Percentiles rank a stretch among this genome's conserved stretches.
Conservation (phyloP, 139 green algal species). For the Gonium pectorale region DNA sequence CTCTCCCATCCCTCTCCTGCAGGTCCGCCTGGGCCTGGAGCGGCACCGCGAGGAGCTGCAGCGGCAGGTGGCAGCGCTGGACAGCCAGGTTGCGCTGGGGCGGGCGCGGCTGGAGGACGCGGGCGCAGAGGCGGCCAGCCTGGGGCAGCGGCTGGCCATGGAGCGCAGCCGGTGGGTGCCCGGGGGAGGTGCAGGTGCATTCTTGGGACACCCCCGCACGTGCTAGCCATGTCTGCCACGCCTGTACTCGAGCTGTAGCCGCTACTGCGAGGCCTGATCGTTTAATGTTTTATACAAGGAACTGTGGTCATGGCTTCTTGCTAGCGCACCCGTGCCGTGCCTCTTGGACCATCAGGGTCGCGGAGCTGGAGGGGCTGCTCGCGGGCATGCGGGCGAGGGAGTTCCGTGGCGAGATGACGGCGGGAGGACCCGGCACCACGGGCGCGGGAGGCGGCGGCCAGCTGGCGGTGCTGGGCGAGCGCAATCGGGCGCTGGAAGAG, state of each 20-base stretch:
- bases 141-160: conserved; percentile 59
- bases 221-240: too few species aligned
- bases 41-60: conserved; percentile 77
- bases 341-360: too few species aligned
- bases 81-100: conserved; percentile 56
- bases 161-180: conserved; percentile 58
- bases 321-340: too few species aligned
- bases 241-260: too few species aligned
- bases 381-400: conserved; percentile 69
- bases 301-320: too few species aligned
- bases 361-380: conserved; percentile 80
- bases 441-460: conserved; percentile 50
- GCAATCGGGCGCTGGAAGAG: conserved; percentile 64
- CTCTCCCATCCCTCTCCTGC: neutral
- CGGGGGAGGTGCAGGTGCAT: neutral
- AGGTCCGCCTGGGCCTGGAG: conserved; percentile 77
- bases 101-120: conserved; percentile 56
- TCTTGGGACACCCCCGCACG: too few species aligned
- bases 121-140: conserved; percentile 42
- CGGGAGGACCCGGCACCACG: too few species aligned
- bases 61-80: conserved; percentile 73
- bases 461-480: conserved; percentile 57
- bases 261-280: too few species aligned
- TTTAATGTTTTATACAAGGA: too few species aligned
- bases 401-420: conserved; percentile 64